phyloP scores from a whole-genome alignment of 306 rosid species.

The Inga oerstediana region DNA sequence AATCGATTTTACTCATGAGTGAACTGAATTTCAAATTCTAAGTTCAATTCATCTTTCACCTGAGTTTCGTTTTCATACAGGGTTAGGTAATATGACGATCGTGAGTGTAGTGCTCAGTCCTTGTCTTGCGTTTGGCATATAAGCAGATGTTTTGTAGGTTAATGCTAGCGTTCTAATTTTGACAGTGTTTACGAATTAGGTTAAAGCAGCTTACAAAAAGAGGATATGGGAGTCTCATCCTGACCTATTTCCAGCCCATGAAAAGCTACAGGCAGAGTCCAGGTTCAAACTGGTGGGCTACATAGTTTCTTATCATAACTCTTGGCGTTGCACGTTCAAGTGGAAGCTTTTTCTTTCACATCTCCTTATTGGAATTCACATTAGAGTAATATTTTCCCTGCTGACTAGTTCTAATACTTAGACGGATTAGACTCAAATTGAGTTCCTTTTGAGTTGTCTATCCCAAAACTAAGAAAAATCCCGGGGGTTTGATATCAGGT shows the following conservation, averaged over 20 bases:
- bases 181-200: constrained; percentile 39
- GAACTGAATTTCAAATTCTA: constrained; percentile 29
- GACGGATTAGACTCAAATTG: not conserved
- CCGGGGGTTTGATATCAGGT: not conserved
- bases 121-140: not conserved
- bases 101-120: not conserved
- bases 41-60: not conserved
- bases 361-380: not conserved
- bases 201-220: constrained; percentile 73
- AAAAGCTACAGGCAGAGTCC: constrained; percentile 65
- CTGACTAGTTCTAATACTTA: not conserved
- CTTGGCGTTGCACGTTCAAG: not conserved
- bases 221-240: constrained; percentile 89
- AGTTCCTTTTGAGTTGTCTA: not conserved
- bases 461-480: not conserved
- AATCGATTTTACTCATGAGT: constrained; percentile 9
- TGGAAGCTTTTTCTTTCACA: not conserved
- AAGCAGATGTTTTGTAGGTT: constrained; percentile 19
- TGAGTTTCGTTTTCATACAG: not conserved
- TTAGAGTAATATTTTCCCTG: not conserved
- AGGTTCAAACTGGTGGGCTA: constrained; percentile 64
- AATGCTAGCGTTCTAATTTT: constrained; percentile 15
- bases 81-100: not conserved
- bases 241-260: constrained; percentile 67
- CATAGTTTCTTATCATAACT: not conserved